Conservation (phyloP, 176 grass and related monocot genomes). For the Tillandsia fasciculata region DNA sequence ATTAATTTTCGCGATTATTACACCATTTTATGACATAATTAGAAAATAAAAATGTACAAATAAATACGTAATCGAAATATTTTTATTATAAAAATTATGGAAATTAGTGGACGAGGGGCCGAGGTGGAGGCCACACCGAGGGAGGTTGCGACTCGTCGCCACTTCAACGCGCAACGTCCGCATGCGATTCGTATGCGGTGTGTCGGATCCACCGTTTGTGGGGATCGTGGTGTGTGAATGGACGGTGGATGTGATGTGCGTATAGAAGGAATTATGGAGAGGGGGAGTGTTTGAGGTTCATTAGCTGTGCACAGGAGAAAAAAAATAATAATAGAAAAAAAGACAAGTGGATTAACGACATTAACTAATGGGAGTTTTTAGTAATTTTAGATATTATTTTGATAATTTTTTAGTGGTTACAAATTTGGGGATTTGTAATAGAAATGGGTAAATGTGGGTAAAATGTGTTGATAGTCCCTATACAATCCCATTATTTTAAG, state of each 20-base stretch:
- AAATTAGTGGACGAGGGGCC: background rate
- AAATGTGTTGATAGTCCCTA: no score
- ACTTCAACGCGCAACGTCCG: background rate
- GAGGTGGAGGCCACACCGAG: background rate
- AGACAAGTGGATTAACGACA: background rate
- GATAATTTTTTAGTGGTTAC: no score
- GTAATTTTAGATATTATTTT: background rate
- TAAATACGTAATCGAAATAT: background rate
- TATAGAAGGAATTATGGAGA: background rate
- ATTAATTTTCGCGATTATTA: no score
- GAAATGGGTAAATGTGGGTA: no score
- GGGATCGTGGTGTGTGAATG: slow-evolving; percentile 7
- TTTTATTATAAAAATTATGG: background rate
- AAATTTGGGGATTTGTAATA: no score
- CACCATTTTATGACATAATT: no score
- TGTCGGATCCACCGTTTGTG: slow-evolving; percentile 18
- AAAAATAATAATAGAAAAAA: background rate
- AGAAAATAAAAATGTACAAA: no score
- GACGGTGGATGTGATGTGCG: slow-evolving; percentile 12
- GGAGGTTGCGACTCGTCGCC: background rate
- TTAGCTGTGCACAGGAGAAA: background rate
- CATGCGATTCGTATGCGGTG: background rate
- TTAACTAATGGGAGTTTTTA: background rate
- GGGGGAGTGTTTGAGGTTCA: background rate
- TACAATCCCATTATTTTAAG: no score